Base-by-base conservation (phyloP, 164 flowering plant species). In the Aristolochia californica region DNA sequence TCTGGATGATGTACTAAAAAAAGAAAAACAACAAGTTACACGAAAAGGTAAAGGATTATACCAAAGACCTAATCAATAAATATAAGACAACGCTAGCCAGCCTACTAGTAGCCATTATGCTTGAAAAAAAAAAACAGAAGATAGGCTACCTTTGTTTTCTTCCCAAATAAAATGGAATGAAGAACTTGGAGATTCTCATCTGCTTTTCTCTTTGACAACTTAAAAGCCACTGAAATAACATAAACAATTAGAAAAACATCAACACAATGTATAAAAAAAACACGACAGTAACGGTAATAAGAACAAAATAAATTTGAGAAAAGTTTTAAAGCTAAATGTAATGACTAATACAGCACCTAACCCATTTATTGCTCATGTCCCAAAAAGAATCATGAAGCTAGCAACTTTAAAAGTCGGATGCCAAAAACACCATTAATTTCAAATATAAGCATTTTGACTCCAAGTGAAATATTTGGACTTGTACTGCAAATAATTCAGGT, bases 111-210 rank as follows among this genome's bases (percentile, higher is more conserved):
- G 40, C 11, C 9, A 34, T 34, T 8, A 2, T 34, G 10, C 18
- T 45, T 7, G 11, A 43, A 18, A 5, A 45, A 45, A n/a, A 4
- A 13, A 5, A 18, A 45, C 49, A 45, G 49, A 45, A 45, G 49
- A 13, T 45, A 18, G 8, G 0, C 61, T 55, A 91, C 97, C 91
- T 84, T 91, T 40, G 83, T 64, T 72, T 69, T 87, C 74, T 78
- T 91, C 38, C 91, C 91, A 80, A 74, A 91, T 13, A 91, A 84
- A 67, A 91, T 70, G 14, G 79, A 59, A 62, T 91, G 96, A 65
- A 91, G 89, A 56, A 72, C n/a, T 63, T 81, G 86, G 63, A 91
- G 73, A 62, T 72, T 88, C 43, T 91, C 97, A 77, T 91, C 97
- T 40, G 87, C 64, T 74, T 91, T 90, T 69, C 81, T 85, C 81